Conservation (phyloP, 331 rosid species). For the Quercus phellos region DNA sequence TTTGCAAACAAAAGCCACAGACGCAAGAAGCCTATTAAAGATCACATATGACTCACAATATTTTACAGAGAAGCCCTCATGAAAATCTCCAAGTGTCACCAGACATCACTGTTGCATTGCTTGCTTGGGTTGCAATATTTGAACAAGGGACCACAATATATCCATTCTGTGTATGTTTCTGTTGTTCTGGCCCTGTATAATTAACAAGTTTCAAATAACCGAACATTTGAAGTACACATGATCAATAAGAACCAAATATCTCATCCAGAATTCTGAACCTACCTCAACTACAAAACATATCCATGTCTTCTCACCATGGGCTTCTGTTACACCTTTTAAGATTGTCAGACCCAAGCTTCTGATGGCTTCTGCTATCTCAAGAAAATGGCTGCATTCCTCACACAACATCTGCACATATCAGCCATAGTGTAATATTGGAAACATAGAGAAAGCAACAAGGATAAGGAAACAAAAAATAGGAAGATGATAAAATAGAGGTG, state of each 20-base stretch:
- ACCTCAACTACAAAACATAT: conserved; percentile 94
- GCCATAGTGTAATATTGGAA: conserved; percentile 6
- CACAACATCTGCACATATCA: conserved; percentile 68
- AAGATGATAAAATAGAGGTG: not conserved
- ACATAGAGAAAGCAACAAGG: not conserved
- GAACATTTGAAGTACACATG: not conserved
- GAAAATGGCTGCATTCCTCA: conserved; percentile 89
- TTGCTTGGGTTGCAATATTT: conserved; percentile 75
- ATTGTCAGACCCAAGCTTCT: conserved; percentile 79
- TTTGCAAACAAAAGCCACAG: not conserved
- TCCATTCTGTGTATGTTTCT: conserved; percentile 82
- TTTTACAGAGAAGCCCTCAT: conserved; percentile 28
- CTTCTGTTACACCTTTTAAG: conserved; percentile 81
- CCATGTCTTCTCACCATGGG: conserved; percentile 74
- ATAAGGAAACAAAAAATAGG: not conserved
- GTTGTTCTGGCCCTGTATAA: conserved; percentile 70
- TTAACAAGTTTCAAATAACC: not conserved
- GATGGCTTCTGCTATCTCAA: conserved; percentile 94
- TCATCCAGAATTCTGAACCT: conserved; percentile 17
- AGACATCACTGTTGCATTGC: conserved; percentile 26
- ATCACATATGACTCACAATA: conserved; percentile 25
- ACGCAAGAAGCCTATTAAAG: not conserved
- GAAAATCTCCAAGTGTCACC: conserved; percentile 19
- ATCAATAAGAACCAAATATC: not conserved
- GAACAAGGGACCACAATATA: conserved; percentile 95